A percentile compares a stretch with the other conserved stretches of the same genome.
Evolutionary conservation across 306 rosid genomes (phyloP).

Genomic region (Senna tora): DNA sequence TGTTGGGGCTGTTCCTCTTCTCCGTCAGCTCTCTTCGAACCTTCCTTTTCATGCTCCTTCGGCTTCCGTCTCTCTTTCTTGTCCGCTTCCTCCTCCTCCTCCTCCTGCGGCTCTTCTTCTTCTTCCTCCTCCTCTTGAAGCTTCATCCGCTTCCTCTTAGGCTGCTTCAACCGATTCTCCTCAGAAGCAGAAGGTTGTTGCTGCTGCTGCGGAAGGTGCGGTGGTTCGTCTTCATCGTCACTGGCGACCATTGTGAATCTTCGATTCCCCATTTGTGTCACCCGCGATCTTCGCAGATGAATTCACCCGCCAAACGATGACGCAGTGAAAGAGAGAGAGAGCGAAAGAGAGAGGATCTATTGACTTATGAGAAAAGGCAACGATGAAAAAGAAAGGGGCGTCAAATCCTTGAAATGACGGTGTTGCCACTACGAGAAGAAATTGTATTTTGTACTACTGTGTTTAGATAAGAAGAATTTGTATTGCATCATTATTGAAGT

Average conservation of each 20-base stretch:
- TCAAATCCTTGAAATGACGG: neutral
- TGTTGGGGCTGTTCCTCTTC: constrained; percentile 47
- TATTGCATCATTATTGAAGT: no score
- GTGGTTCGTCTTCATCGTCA: constrained; percentile 73
- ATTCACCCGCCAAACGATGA: constrained; percentile 27
- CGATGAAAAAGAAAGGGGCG: neutral
- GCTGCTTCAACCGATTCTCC: constrained; percentile 36
- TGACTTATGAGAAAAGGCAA: neutral
- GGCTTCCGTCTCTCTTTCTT: constrained; percentile 8
- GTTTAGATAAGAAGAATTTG: no score
- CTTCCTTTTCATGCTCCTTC: constrained; percentile 26
- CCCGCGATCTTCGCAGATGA: neutral
- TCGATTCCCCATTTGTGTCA: constrained; percentile 62
- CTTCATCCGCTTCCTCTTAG: constrained; percentile 57
- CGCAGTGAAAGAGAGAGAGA: no score
- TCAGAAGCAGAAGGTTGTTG: constrained; percentile 16
- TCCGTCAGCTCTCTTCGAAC: constrained; percentile 23
- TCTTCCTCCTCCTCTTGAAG: constrained; percentile 40
- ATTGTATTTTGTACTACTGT: no score
- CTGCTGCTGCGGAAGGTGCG: constrained; percentile 24
- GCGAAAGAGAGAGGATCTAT: neutral
- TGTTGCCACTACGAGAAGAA: neutral
- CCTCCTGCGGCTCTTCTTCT: constrained; percentile 32
- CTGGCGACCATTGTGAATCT: constrained; percentile 73
- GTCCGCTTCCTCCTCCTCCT: constrained; percentile 8